Conservation (phyloP, 192 early-diverging fungal genomes). For the Umbelopsis sp. region DNA sequence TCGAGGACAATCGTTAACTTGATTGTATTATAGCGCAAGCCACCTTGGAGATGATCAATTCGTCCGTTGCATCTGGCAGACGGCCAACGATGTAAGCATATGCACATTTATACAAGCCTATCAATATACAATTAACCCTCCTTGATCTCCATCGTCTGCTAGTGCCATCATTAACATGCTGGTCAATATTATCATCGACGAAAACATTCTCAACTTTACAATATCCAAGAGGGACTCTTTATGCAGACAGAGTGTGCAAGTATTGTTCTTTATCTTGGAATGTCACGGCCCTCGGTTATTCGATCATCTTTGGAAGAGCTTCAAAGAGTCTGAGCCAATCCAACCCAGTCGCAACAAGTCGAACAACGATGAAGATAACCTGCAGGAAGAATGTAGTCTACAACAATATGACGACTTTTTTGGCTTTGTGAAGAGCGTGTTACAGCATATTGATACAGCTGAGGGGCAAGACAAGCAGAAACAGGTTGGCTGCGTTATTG, state of each 20-base stretch:
- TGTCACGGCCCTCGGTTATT: not conserved
- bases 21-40: not conserved
- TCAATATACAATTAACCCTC: not conserved
- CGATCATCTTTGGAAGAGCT: not conserved
- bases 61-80: conserved; percentile 1
- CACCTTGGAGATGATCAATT: not conserved
- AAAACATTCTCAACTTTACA: not conserved
- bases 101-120: not conserved
- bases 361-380: not conserved
- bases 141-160: not conserved
- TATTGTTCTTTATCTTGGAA: not conserved
- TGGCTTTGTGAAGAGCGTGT: not conserved
- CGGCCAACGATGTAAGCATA: not conserved
- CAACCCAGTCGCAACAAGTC: not conserved
- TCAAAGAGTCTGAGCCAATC: not conserved
- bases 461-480: not conserved
- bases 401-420: not conserved
- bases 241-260: not conserved
- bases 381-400: not conserved
- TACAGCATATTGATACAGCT: not conserved
- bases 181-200: not conserved
- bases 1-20: not conserved
- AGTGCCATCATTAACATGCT: conserved; percentile 2
- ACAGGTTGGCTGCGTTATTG: not conserved
- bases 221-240: not conserved